Base-by-base conservation (phyloP, 257 asterid genomes). In the Jacaranda mimosifolia region DNA sequence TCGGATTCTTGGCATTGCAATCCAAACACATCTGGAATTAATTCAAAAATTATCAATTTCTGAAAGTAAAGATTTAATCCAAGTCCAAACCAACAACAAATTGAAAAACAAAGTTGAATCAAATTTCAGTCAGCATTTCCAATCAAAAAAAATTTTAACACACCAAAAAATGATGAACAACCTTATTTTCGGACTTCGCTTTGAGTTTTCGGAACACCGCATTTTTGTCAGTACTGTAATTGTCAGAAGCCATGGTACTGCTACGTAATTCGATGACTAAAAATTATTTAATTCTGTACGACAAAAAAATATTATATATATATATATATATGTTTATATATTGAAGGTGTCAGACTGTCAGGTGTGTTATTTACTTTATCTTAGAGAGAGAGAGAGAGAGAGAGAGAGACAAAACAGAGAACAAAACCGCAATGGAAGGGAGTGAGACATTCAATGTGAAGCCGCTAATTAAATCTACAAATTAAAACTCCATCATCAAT, bases 1-100 rank as follows among this genome's bases (percentile, higher is more conserved):
- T 85, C 18, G 95, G 95, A 79, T 85, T 90, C 85, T 73, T 90
- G 18, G 95, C 90, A 72, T 90, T 90, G 84, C 95, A 90, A 82
- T 90, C 95, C 70, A 90, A 88, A 77, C 95, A 90, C 90, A 88
- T 86, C 95, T 90, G 82, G 5, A 36, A 74, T 42, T 38, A 0
- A 42, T 36, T 11, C 42, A 57, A 7, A 40, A 75, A 17, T 52
- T 52, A 12, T 14, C 2, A 21, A 21, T 59, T 26, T 26, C 14
- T 4, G 0, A 43, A 73, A 45, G 6, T n/a, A 46, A 19, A 80
- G 5, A 45, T 65, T 14, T 18, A 55, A 45, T 56, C 19, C 9
- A 59, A 35, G 26, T 21, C 6, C 51, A 17, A 26, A 26, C 32
- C 32, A 26, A 26, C 32, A 26, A 13, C 43, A 77, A 82, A 90